phyloP scores from a whole-genome alignment of 352 stramenopile genomes.

The Globisporangium ultimum region DNA sequence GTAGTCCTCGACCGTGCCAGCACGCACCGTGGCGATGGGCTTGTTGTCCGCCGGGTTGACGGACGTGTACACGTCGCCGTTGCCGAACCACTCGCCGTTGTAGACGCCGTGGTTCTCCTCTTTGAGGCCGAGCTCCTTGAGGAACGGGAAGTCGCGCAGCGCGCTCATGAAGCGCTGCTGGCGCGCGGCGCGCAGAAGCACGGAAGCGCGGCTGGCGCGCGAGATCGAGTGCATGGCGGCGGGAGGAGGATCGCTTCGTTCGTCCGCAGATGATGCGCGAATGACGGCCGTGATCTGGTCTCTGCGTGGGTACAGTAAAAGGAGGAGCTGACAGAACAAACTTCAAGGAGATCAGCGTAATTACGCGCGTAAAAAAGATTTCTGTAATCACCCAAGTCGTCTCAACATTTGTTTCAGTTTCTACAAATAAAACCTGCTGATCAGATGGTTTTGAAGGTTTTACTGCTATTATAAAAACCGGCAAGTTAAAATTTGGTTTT shows the following conservation, averaged over 20 bases:
- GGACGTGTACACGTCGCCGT: constrained; percentile 74
- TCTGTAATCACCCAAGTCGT: too few species aligned
- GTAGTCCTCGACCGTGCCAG: constrained; percentile 83
- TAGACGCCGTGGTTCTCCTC: constrained; percentile 86
- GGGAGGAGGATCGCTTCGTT: constrained; percentile 10
- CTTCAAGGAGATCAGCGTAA: constrained; percentile 13
- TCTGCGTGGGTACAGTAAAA: neutral
- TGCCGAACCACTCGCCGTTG: constrained; percentile 86
- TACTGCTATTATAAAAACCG: too few species aligned
- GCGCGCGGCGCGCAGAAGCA: constrained; percentile 12
- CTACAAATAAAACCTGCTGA: too few species aligned
- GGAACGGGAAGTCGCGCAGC: constrained; percentile 63
- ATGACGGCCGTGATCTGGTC: neutral
- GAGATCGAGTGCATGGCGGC: constrained; percentile 6
- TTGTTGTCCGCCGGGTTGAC: constrained; percentile 84
- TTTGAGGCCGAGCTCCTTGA: constrained; percentile 74
- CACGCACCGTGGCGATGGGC: constrained; percentile 78
- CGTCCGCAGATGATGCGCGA: constrained; percentile 10
- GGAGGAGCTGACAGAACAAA: neutral
- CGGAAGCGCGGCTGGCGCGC: constrained; percentile 6
- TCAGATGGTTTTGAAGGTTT: too few species aligned
- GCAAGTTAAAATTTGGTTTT: too few species aligned
- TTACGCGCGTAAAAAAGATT: constrained; percentile 8
- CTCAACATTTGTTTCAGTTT: too few species aligned
- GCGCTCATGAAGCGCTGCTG: constrained; percentile 37